Percentiles rank a stretch among this genome's conserved stretches.
Conservation (phyloP, 305 asterid species). For the Rubia occidens region DNA sequence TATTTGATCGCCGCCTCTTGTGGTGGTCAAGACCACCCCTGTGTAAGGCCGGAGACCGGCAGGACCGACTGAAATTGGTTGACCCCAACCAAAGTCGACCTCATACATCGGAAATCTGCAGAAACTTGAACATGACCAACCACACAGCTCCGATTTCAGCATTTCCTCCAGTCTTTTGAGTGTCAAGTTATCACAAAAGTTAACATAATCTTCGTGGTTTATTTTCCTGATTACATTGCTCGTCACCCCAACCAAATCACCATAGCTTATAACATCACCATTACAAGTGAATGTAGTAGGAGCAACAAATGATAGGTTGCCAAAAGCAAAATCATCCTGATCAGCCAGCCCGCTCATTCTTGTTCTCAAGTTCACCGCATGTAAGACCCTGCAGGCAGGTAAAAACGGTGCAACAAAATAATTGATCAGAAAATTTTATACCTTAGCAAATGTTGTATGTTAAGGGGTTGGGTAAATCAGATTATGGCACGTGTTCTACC, state of each 20-base stretch:
- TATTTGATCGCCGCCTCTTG: neutral
- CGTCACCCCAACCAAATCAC: neutral
- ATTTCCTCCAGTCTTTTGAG: neutral
- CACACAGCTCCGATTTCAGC: neutral
- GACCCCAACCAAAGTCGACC: conserved; percentile 5
- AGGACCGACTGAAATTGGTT: neutral
- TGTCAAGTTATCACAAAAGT: neutral
- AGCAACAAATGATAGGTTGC: neutral
- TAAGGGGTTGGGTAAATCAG: no score
- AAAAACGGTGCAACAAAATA: no score
- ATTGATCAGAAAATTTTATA: no score
- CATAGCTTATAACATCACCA: neutral
- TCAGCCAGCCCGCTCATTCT: neutral
- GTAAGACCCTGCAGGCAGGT: neutral
- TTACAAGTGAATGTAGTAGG: neutral
- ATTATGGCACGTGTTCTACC: no score
- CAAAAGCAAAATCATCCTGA: neutral
- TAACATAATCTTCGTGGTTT: neutral
- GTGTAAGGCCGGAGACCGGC: neutral
- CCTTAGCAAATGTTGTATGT: no score
- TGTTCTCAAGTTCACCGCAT: conserved; percentile 7
- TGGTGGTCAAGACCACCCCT: conserved; percentile 1
- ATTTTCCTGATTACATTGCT: neutral
- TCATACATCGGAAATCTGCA: neutral
- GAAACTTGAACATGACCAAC: neutral